phyloP scores from a whole-genome alignment of 176 grass and related monocot species.

The Olyra latifolia region DNA sequence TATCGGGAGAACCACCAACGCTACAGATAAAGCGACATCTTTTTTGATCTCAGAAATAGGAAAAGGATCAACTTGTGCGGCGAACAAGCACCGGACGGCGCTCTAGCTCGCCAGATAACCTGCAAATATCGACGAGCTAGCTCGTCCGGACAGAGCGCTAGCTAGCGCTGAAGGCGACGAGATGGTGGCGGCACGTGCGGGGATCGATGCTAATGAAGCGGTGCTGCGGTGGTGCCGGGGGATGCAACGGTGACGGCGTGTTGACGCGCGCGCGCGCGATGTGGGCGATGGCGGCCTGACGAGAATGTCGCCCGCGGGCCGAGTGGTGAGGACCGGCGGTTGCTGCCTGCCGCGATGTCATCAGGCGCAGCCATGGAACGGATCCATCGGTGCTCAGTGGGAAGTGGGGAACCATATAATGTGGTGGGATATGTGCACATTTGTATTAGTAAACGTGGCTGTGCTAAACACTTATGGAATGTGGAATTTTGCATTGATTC shows the following conservation, averaged over 20 bases:
- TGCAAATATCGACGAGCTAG: neutral
- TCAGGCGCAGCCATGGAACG: neutral
- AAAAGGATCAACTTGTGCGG: neutral
- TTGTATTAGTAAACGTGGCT: neutral
- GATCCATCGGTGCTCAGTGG: neutral
- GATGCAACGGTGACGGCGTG: constrained; percentile 33
- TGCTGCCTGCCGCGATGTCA: neutral
- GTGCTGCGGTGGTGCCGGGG: neutral
- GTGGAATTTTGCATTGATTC: neutral
- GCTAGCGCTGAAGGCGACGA: neutral
- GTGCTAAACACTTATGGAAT: neutral
- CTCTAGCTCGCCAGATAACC: neutral
- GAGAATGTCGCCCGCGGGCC: neutral
- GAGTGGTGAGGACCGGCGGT: neutral
- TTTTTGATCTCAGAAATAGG: neutral
- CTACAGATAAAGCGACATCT: neutral
- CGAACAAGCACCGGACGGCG: neutral
- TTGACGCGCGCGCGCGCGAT: constrained; percentile 5
- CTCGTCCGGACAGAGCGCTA: neutral
- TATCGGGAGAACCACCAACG: neutral
- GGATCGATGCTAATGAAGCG: neutral
- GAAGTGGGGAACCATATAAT: neutral
- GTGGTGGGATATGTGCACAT: neutral
- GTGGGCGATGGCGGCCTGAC: neutral
- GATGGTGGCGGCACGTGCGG: neutral